Conservation (phyloP, 192 early-diverging fungal genomes). For the Gaertneriomyces sp. region DNA sequence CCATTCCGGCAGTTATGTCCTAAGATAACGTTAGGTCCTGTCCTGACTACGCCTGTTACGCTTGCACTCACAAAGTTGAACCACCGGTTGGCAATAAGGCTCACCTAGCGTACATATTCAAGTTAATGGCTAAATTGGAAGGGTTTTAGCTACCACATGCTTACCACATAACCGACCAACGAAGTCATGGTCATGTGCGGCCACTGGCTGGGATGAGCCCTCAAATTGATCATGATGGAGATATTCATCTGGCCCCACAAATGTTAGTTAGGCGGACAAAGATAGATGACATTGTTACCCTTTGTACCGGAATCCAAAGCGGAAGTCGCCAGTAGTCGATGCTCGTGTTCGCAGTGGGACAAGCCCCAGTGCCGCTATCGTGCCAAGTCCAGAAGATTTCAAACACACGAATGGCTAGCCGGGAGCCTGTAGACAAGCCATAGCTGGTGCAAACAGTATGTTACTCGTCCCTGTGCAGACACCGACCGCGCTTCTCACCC, state of each 20-base stretch:
- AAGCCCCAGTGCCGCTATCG: background rate
- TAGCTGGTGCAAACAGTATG: slow-evolving; percentile 7
- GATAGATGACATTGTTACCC: background rate
- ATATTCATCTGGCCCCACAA: slow-evolving; percentile 22
- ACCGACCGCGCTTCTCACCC: slow-evolving; percentile 10
- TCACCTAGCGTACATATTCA: background rate
- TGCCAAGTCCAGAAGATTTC: slow-evolving; percentile 12
- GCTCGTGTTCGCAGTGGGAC: slow-evolving; percentile 2
- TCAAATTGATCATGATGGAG: slow-evolving; percentile 27
- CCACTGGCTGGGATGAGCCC: slow-evolving; percentile 31
- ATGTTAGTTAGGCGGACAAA: background rate
- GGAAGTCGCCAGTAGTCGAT: slow-evolving; percentile 26
- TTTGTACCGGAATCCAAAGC: slow-evolving; percentile 23
- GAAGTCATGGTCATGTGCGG: slow-evolving; percentile 24
- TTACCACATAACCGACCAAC: slow-evolving; percentile 12
- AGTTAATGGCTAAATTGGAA: too few relatives aligned
- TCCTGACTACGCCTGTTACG: background rate
- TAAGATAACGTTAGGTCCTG: background rate
- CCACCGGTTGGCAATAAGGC: slow-evolving; percentile 16
- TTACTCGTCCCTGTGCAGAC: background rate
- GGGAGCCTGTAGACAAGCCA: slow-evolving; percentile 21
- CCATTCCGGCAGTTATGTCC: slow-evolving; percentile 28
- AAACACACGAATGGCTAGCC: slow-evolving; percentile 16
- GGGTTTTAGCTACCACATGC: too few relatives aligned
- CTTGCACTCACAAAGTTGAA: slow-evolving; percentile 17